phyloP scores from a whole-genome alignment of 2,329 filamentous ascomycete genomes.

The Aspergillus aculeatinus region DNA sequence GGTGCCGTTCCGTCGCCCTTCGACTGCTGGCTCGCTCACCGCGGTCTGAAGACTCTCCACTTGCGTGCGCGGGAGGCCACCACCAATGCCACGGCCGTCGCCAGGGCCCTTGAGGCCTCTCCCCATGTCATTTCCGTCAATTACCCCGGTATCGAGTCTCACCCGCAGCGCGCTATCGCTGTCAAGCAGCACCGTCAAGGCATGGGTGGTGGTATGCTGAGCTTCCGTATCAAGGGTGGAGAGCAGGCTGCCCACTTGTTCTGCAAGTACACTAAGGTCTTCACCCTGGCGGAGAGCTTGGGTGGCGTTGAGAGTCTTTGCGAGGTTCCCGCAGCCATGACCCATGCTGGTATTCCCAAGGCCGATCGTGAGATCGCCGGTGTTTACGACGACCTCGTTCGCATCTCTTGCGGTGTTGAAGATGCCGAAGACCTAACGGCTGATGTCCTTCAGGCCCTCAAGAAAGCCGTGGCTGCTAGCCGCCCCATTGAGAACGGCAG shows the following conservation, averaged over 20 bases:
- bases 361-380: slow-evolving; percentile 89
- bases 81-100: slow-evolving; percentile 76
- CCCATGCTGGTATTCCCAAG: slow-evolving; percentile 88
- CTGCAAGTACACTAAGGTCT: slow-evolving; percentile 85
- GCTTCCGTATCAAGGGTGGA: slow-evolving; percentile 88
- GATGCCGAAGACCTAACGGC: slow-evolving; percentile 78
- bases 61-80: slow-evolving; percentile 83
- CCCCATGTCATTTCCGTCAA: slow-evolving; percentile 85
- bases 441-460: slow-evolving; percentile 80
- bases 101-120: slow-evolving; percentile 72
- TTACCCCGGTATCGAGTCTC: slow-evolving; percentile 87
- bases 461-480: slow-evolving; percentile 63
- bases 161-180: slow-evolving; percentile 82
- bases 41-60: slow-evolving; percentile 94
- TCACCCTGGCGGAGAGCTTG: slow-evolving; percentile 88
- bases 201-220: slow-evolving; percentile 96
- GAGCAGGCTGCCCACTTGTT: slow-evolving; percentile 84
- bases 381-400: slow-evolving; percentile 90
- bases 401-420: slow-evolving; percentile 92
- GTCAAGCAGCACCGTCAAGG: slow-evolving; percentile 88
- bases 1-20: slow-evolving; percentile 93
- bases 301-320: slow-evolving; percentile 90
- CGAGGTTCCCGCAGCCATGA: slow-evolving; percentile 94
- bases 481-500: slow-evolving; percentile 46
- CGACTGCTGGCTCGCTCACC: slow-evolving; percentile 96